A percentile compares a stretch with the other conserved stretches of the same genome.
These are phyloP conservation scores for Basidiobolus meristosporus DNA, from an alignment of 371 early-diverging fungal species.

Conservation along the genomic window DNA sequence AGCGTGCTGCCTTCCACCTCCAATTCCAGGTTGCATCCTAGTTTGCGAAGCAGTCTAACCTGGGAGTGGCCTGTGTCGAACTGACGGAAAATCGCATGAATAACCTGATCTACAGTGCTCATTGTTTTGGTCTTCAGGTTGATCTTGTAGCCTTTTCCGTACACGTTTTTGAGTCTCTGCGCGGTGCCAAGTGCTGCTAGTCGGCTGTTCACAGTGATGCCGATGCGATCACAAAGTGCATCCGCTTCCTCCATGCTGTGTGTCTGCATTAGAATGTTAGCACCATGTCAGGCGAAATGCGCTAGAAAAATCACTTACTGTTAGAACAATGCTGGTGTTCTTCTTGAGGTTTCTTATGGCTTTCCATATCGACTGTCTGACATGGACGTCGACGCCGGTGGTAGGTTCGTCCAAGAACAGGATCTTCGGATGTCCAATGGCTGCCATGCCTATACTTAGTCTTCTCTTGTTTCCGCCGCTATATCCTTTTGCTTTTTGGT, in stretches of 20 bases:
- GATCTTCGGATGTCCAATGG: constrained; percentile 24
- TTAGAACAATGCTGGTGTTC: constrained; percentile 15
- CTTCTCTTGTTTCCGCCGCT: constrained; percentile 38
- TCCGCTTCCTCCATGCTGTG: constrained; percentile 21
- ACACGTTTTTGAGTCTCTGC: constrained; percentile 17
- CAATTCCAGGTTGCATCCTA: too few species aligned
- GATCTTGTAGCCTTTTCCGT: constrained; percentile 16
- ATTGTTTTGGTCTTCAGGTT: constrained; percentile 6
- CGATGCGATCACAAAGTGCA: constrained; percentile 19
- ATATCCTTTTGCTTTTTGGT: constrained; percentile 10
- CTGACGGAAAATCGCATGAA: too few species aligned
- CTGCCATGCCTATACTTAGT: constrained; percentile 28
- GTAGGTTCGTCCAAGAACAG: constrained; percentile 47
- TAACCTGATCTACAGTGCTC: too few species aligned
- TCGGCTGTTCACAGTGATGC: constrained; percentile 21
- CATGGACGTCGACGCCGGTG: constrained; percentile 21
- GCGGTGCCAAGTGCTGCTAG: constrained; percentile 21
- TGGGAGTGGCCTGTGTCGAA: too few species aligned
- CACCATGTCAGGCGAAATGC: too few species aligned
- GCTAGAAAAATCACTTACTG: neutral
- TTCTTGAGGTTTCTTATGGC: constrained; percentile 16
- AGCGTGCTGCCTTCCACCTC: constrained; percentile 4
- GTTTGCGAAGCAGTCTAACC: too few species aligned
- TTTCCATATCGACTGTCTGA: constrained; percentile 20
- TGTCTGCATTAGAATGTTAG: constrained; percentile 6